Base-by-base conservation (phyloP, 2,329 filamentous ascomycete species). In the Cladosporium sp. region DNA sequence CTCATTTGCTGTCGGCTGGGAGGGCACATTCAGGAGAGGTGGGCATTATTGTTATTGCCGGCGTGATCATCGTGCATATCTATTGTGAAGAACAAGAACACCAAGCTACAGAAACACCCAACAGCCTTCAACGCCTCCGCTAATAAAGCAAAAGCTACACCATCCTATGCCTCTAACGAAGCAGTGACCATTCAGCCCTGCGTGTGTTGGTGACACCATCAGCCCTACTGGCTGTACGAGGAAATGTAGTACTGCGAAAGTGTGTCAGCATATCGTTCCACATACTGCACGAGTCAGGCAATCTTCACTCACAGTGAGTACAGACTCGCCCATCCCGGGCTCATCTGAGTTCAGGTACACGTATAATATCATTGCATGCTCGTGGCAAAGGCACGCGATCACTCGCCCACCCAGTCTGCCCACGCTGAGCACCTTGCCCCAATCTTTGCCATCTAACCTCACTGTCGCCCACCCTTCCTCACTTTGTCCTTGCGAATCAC, bases 381-480 rank as follows among this genome's bases (percentile, higher is more conserved):
- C 90, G 73, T 95, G 84, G 46, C 88, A 88, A 77, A 96, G 93
- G 75, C 93, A 97, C 65, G 93, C 95, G 81, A 98, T 95, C 60
- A 98, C 94, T 70, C 92, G 85, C 0, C 93, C 94, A 71, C 95
- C 94, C 32, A 98, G 80, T 59, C 93, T 84, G 1, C 94, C 94
- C 14, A 98, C 93, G 76, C 92, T 96, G 70, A 99, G 83, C n/a
- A 98, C 94, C 70, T 87, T 88, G 34, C 92, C 92, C 94, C 95
- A 98, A 76, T 99, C 95, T 76, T 88, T 90, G 36, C 93, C 95
- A 79, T 98, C 95, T 26, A 98, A 93, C 62, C 91, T 85, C 39
- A 98, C 94, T 26, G 87, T 92, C 1, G 93, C 92, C 92, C 94
- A 98, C 54, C 88, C 88, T 67, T 92, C 88, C 16, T 93, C 91